Base-by-base conservation (phyloP, 1,284 basidiomycete species). In the Cutaneotrichosporon mucoides region DNA sequence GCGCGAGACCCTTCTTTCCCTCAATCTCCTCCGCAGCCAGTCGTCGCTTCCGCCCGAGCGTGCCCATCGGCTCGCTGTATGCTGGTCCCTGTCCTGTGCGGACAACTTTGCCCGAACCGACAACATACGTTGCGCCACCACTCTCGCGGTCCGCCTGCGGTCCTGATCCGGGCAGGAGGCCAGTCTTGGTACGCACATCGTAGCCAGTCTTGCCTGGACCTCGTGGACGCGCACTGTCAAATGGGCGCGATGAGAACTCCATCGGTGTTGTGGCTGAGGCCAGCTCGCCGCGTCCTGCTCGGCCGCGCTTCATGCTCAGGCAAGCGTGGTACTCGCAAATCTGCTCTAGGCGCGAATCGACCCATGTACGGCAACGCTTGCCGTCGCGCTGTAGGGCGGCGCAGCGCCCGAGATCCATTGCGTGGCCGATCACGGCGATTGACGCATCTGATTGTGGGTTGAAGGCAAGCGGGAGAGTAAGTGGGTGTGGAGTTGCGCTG, bases 281-380 rank as follows among this genome's bases (percentile, higher is more conserved):
- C 16, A 96, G 93, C 76, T 97, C 94, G 2, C 92, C 83, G 47
- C 93, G 82, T 0, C 83, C 83, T 0, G 86, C 84, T 11, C 89
- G 81, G 13, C 83, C 81, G 38, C 84, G 80, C 75, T 90, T 83
- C n/a, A 97, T 85, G 0, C 90, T 89, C 15, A 82, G 81, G 63
- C 90, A 86, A 35, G 95, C 77, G 77, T 97, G 94, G 75, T 85
- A 97, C 51, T 97, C 92, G 76, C 94, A 98, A 7, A 89, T 86
- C 15, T 87, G 85, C 37, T 16, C 46, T 4, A 87, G 84, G 57
- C 85, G 86, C 78, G 85, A 86, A 77, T 97, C 93, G 57, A 87
- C 89, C 92, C 93, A 98, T 48, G 85, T 83, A 9, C 84, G 84
- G 69, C 95, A 98, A 1, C 82, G 71, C 55, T 87, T 86, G 1